Conservation (phyloP, 2,329 filamentous ascomycete genomes). For the Botrytis aclada region DNA sequence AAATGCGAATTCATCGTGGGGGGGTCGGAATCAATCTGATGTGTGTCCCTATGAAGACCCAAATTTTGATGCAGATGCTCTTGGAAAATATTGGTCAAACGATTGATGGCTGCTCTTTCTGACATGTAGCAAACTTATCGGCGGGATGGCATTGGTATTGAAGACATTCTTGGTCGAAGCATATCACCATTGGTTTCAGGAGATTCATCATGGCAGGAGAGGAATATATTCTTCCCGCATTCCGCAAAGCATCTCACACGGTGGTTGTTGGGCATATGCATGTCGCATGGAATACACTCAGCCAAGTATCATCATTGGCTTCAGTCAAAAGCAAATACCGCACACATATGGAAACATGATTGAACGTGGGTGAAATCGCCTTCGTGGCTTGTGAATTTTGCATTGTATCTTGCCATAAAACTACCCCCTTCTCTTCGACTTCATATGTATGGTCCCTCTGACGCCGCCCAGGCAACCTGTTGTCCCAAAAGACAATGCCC, state of each 20-base stretch:
- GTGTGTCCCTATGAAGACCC: neutral
- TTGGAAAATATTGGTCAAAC: neutral
- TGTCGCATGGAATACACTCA: neutral
- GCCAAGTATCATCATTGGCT: neutral
- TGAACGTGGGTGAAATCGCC: neutral
- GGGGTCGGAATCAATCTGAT: neutral
- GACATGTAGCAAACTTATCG: neutral
- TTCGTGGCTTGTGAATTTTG: neutral
- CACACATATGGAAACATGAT: neutral
- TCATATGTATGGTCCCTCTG: slow-evolving; percentile 71
- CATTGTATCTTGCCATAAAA: neutral
- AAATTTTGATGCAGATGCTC: neutral
- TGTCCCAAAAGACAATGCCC: slow-evolving; percentile 43
- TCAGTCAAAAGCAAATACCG: neutral
- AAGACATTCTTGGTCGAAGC: neutral
- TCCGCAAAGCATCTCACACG: neutral
- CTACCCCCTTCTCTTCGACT: neutral
- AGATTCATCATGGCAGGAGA: neutral
- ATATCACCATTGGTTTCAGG: neutral
- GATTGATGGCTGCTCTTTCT: neutral
- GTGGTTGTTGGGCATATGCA: neutral
- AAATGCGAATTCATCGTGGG: neutral
- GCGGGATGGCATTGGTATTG: neutral
- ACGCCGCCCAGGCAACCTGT: slow-evolving; percentile 72
- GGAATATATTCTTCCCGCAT: neutral